These are phyloP conservation scores for Xylaria arbuscula DNA, from an alignment of 2,329 filamentous ascomycete genomes.

Conservation along the genomic window DNA sequence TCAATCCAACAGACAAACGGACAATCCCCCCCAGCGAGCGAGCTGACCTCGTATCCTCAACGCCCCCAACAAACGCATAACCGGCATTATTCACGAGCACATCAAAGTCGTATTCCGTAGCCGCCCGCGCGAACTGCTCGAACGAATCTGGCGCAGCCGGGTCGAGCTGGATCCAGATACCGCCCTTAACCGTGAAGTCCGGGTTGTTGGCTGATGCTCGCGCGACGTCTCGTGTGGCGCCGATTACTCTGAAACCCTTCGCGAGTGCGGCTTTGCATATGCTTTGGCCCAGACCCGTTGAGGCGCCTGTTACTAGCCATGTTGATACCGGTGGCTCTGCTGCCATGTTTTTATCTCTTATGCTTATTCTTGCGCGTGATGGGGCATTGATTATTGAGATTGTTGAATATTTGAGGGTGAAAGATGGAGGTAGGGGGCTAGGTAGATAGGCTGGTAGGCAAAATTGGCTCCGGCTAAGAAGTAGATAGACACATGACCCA, in stretches of 20 bases:
- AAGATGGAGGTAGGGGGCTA: too few relatives aligned
- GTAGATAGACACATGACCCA: too few relatives aligned
- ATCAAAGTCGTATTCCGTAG: conserved; percentile 24
- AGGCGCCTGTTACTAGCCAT: conserved; percentile 56
- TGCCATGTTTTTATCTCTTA: conserved; percentile 23
- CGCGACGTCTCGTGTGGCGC: conserved; percentile 51
- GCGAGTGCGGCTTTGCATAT: conserved; percentile 54
- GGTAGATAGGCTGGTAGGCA: too few relatives aligned
- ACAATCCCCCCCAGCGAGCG: background rate
- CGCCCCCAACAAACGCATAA: conserved; percentile 46
- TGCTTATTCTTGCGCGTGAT: too few relatives aligned
- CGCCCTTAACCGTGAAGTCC: conserved; percentile 42
- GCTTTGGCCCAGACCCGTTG: conserved; percentile 55
- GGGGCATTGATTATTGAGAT: too few relatives aligned
- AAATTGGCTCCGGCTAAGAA: too few relatives aligned
- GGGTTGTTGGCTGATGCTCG: conserved; percentile 38
- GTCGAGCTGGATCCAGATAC: conserved; percentile 45
- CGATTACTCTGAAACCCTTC: conserved; percentile 56
- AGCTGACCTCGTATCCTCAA: conserved; percentile 47
- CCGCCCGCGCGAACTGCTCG: conserved; percentile 41
- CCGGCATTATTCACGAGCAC: conserved; percentile 43
- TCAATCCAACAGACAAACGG: too few relatives aligned
- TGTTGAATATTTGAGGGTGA: too few relatives aligned
- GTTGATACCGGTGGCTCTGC: conserved; percentile 13
- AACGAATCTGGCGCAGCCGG: conserved; percentile 41